These are phyloP conservation scores for Fusarium udum DNA, from an alignment of 2,329 filamentous ascomycete genomes.

Conservation along the genomic window DNA sequence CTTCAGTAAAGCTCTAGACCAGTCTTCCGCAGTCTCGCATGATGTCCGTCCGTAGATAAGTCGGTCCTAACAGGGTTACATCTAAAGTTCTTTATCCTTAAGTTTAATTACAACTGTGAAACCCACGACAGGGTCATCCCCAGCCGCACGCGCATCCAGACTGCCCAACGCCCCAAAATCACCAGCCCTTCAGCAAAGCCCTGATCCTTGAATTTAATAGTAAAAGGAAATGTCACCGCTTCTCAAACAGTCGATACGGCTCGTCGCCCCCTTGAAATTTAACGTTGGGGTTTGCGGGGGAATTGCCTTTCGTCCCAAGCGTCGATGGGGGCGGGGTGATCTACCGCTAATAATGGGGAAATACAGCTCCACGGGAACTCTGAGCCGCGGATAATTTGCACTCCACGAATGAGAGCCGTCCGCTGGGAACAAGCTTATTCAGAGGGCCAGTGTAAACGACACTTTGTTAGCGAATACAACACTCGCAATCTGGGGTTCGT, in stretches of 20 bases:
- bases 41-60: background rate
- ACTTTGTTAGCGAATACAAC: background rate
- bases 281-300: constrained; percentile 29
- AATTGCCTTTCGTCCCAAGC: background rate
- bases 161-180: background rate
- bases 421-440: constrained; percentile 14
- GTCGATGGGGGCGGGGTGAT: constrained; percentile 33
- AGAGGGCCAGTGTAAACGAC: background rate
- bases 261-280: background rate
- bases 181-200: background rate
- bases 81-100: background rate
- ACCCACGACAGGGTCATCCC: background rate
- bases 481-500: background rate
- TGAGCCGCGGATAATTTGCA: constrained; percentile 22
- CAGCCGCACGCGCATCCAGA: background rate
- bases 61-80: background rate
- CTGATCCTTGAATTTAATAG: background rate
- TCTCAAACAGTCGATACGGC: constrained; percentile 1
- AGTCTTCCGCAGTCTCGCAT: background rate
- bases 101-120: constrained; percentile 4
- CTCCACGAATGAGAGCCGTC: constrained; percentile 7
- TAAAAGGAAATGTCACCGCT: background rate
- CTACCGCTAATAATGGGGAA: constrained; percentile 36
- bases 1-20: background rate
- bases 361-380: constrained; percentile 32